These are phyloP conservation scores for Fusarium falciforme DNA, from an alignment of 2,329 filamentous ascomycete species.

Conservation along the genomic window DNA sequence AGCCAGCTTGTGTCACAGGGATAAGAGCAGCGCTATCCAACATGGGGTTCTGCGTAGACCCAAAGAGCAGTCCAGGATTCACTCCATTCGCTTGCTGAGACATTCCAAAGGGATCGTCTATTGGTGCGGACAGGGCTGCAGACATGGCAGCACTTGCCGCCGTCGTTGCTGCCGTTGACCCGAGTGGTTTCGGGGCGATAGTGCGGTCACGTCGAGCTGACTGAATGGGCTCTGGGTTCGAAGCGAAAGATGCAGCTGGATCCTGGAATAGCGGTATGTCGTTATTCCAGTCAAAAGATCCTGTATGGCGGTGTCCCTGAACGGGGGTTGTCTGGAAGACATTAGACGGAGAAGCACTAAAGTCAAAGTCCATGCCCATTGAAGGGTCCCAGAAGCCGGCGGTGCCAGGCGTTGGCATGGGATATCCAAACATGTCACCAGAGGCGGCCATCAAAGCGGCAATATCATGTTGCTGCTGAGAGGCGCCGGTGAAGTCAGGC, in stretches of 20 bases:
- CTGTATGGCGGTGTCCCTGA: slow-evolving; percentile 58
- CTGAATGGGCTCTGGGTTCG: slow-evolving; percentile 52
- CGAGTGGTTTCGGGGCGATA: slow-evolving; percentile 63
- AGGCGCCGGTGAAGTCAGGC: slow-evolving; percentile 61
- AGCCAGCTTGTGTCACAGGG: slow-evolving; percentile 43
- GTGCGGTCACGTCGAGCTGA: slow-evolving; percentile 56
- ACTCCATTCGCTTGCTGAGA: slow-evolving; percentile 62
- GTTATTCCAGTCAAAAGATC: slow-evolving; percentile 68
- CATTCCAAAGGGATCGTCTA: slow-evolving; percentile 65
- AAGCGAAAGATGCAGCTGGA: slow-evolving; percentile 48
- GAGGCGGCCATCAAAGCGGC: slow-evolving; percentile 58
- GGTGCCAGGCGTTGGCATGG: slow-evolving; percentile 68
- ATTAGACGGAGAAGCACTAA: slow-evolving; percentile 56
- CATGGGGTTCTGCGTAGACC: slow-evolving; percentile 60
- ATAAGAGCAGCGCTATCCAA: slow-evolving; percentile 55
- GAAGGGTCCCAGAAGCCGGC: slow-evolving; percentile 70
- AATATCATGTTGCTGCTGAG: slow-evolving; percentile 62
- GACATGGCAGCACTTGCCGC: slow-evolving; percentile 49
- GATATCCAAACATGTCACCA: slow-evolving; percentile 69
- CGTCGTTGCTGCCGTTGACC: slow-evolving; percentile 43
- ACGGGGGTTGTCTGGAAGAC: slow-evolving; percentile 53
- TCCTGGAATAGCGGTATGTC: slow-evolving; percentile 67
- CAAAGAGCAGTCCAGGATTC: slow-evolving; percentile 69
- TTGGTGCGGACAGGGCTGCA: slow-evolving; percentile 55
- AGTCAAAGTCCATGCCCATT: slow-evolving; percentile 72